These are phyloP conservation scores for Salvia miltiorrhiza DNA, from an alignment of 257 asterid species.

Conservation along the genomic window DNA sequence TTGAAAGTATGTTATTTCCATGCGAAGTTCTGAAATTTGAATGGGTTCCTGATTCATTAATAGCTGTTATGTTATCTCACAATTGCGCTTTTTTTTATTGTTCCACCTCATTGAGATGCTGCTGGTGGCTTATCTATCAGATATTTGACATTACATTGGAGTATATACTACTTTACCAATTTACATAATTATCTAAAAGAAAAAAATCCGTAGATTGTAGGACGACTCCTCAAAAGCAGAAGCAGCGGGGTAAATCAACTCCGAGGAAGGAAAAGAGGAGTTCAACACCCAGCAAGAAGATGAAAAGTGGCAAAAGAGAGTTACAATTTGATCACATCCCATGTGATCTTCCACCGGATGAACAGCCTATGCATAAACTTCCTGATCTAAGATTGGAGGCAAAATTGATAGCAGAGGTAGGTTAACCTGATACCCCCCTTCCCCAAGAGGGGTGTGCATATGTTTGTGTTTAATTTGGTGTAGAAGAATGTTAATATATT, in stretches of 20 bases:
- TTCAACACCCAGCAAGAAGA: conserved; percentile 54
- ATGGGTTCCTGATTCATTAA: not conserved
- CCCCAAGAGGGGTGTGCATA: not conserved
- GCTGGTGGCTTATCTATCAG: not conserved
- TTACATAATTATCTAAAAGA: conserved; percentile 6
- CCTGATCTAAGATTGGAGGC: conserved; percentile 90
- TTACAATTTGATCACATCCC: conserved; percentile 37
- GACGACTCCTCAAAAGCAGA: conserved; percentile 45
- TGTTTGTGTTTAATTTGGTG: not conserved
- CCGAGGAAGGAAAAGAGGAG: conserved; percentile 50
- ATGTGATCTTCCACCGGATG: conserved; percentile 47
- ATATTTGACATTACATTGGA: not conserved
- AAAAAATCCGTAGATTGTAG: conserved; percentile 32
- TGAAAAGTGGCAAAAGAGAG: conserved; percentile 38
- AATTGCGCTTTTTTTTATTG: not conserved
- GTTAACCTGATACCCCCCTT: not conserved
- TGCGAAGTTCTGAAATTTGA: conserved; percentile 4
- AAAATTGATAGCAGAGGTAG: conserved; percentile 76
- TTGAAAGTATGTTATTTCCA: conserved; percentile 47
- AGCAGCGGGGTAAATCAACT: conserved; percentile 41
- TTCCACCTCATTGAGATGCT: conserved; percentile 3
- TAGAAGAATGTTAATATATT: conserved; percentile 6
- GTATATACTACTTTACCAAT: conserved; percentile 18
- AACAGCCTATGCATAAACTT: conserved; percentile 36
- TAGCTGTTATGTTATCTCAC: conserved; percentile 1